Evolutionary conservation across 2,329 filamentous ascomycete genomes (phyloP).

Genomic region (Cadophora luteo-olivacea): DNA sequence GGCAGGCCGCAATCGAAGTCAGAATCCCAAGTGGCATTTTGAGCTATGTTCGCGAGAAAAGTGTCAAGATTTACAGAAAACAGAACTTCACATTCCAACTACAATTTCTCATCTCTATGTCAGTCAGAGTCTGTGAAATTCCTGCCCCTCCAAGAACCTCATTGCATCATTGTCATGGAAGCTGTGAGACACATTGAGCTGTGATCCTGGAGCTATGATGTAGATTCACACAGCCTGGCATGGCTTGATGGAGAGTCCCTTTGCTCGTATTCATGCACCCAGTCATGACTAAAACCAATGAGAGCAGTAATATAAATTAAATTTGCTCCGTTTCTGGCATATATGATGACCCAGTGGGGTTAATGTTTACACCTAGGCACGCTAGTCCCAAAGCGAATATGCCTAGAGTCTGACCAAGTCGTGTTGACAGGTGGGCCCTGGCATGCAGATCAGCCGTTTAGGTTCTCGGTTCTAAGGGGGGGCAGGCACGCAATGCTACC

Average conservation of each 20-base stretch:
- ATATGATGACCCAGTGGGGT: neutral
- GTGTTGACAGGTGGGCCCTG: neutral
- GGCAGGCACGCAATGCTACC: conserved; percentile 4
- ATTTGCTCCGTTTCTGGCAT: neutral
- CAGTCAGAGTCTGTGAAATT: neutral
- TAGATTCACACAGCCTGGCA: neutral
- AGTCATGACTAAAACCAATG: neutral
- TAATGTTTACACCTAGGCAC: neutral
- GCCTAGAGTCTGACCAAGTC: neutral
- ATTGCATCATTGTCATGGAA: neutral
- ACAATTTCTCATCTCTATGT: neutral
- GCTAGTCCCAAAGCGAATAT: neutral
- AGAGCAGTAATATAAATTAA: neutral
- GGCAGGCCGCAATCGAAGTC: conserved; percentile 45
- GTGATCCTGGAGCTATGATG: neutral
- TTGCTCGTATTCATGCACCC: neutral
- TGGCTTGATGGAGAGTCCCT: neutral
- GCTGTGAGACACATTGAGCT: neutral
- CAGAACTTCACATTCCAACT: neutral
- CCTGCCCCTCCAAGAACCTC: too few species aligned
- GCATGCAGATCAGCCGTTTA: conserved; percentile 7
- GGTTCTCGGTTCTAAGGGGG: conserved; percentile 2
- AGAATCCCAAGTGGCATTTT: conserved; percentile 42
- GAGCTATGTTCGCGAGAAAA: neutral
- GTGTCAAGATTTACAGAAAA: neutral